phyloP scores from a whole-genome alignment of 2,329 filamentous ascomycete genomes.

The Aspergillus neoniger region DNA sequence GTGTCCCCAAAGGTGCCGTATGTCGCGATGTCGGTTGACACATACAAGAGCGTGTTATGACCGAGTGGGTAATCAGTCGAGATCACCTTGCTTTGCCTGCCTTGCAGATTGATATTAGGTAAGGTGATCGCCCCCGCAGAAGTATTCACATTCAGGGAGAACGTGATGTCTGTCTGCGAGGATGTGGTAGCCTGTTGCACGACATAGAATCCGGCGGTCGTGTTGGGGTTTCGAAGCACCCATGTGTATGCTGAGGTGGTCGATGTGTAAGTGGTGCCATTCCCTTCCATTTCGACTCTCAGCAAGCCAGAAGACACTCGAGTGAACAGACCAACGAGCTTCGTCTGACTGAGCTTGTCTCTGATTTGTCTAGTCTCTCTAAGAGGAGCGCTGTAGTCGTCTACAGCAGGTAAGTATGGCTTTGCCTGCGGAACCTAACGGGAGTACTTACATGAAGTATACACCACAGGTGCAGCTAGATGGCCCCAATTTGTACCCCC shows the following conservation, averaged over 20 bases:
- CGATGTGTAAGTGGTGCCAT: slow-evolving; percentile 53
- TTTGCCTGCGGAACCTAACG: too few species aligned
- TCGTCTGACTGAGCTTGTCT: slow-evolving; percentile 57
- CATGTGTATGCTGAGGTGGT: slow-evolving; percentile 51
- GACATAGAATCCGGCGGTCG: slow-evolving; percentile 54
- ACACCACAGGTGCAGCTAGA: slow-evolving; percentile 53
- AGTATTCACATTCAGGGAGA: slow-evolving; percentile 52
- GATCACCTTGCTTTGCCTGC: slow-evolving; percentile 57
- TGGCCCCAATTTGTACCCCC: slow-evolving; percentile 62
- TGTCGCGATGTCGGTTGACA: slow-evolving; percentile 53
- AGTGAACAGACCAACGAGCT: slow-evolving; percentile 58
- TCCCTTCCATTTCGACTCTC: slow-evolving; percentile 57
- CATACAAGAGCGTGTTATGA: slow-evolving; percentile 51
- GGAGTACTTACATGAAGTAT: slow-evolving; percentile 35
- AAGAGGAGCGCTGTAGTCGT: slow-evolving; percentile 53
- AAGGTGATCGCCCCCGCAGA: slow-evolving; percentile 43
- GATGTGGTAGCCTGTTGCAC: slow-evolving; percentile 51
- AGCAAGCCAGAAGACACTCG: slow-evolving; percentile 54
- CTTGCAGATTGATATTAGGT: slow-evolving; percentile 52
- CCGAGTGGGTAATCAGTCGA: slow-evolving; percentile 57
- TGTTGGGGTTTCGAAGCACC: slow-evolving; percentile 55
- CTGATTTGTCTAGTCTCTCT: slow-evolving; percentile 57
- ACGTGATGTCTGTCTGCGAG: slow-evolving; percentile 49
- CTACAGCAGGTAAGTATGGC: background rate
- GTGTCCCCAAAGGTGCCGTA: slow-evolving; percentile 44